Base-by-base conservation (phyloP, 768 basidiomycete species). In the Collybiopsis confluens region DNA sequence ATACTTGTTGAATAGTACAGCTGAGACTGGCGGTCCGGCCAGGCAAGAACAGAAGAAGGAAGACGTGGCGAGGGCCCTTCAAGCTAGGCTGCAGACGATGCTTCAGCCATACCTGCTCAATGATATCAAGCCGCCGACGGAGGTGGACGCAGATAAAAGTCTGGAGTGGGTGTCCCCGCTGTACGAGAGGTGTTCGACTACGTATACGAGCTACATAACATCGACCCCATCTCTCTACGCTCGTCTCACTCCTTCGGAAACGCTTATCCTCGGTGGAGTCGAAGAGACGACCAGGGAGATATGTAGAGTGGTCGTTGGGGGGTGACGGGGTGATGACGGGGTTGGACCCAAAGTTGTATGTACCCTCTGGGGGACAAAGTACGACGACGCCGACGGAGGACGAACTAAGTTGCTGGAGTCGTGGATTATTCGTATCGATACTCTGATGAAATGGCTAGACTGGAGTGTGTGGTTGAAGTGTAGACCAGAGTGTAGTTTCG, bases 121-220 rank as follows among this genome's bases (percentile, higher is more conserved):
- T 52, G 27, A 4, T 26, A 38, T 13, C 24, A 44, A 1, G 40
- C 56, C 43, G n/a, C 21, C 36, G 18, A n/a, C 50, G 2, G 33
- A 48, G 7, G 40, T 44, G 36, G 35, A 40, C 2, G 57, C 59
- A 16, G 48, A 61, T 16, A 20, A 58, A 6, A 28, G 43, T 28
- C 28, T 18, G 8, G 49, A 45, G 7, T 75, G 73, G 73, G 73
- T 72, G 11, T 40, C 59, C 0, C 68, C 69, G 2, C 60, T 71
- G 0, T 73, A 64, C 57, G 54, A 65, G 50, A 52, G 61, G 8
- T 75, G 73, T 43, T 59, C 70, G 2, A 64, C 63, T 0, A 62
- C 71, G 2, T 71, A 72, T 56, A 68, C 68, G 2, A 50, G 52
- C 15, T 63, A 64, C 45, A 58, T 71, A 15, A 13, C 13, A 5